Evolutionary conservation across 2,329 filamentous ascomycete genomes (phyloP), one percentile per base, ranked within the genome.

Genomic region (Allantophomopsis cytisporea): DNA sequence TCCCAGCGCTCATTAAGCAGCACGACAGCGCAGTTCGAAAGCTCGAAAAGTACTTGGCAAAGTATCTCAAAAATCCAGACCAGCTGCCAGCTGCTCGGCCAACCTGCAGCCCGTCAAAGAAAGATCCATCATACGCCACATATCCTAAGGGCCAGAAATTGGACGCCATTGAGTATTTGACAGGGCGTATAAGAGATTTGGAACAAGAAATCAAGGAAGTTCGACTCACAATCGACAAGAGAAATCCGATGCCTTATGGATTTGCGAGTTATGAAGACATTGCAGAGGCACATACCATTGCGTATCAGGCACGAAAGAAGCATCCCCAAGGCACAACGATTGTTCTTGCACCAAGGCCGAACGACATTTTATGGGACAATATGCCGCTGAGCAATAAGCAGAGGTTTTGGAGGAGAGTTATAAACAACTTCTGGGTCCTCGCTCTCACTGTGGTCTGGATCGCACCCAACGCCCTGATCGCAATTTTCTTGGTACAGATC

Each of bases 361-460:
- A 83, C 54, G 89, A 96, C 56, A 74, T 98, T 39, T 94, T 98
- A 47, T 98, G 91, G 91, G 81, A 86, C 56, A 98, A 98, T 53
- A 73, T 98, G 64, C 71, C 76, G 5, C 64, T 96, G 41, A 74
- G 69, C 13, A 77, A 77, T 31, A 65, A 73, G 20, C 72, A 77
- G 1, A 75, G 88, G 39, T 72, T 71, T 45, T 83, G 81, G 63
- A 81, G 81, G 50, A 70, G 80, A 31, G 70, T 89, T 45, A 68
- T 86, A 51, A 94, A 91, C 61, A 82, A 82, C 43, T 59, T 94
- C 41, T 95, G 88, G 86, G 80, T 94, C 33, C 64, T 73, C 3
- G 51, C 89, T 1, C 62, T 98, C 39, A 96, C 89, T 0, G 43
- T 94, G 1, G 55, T 93, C 7, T 98, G 88, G 83, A 80, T 94